Base-by-base conservation (phyloP, 805 yeast genomes). In the Lipomyces starkeyi region DNA sequence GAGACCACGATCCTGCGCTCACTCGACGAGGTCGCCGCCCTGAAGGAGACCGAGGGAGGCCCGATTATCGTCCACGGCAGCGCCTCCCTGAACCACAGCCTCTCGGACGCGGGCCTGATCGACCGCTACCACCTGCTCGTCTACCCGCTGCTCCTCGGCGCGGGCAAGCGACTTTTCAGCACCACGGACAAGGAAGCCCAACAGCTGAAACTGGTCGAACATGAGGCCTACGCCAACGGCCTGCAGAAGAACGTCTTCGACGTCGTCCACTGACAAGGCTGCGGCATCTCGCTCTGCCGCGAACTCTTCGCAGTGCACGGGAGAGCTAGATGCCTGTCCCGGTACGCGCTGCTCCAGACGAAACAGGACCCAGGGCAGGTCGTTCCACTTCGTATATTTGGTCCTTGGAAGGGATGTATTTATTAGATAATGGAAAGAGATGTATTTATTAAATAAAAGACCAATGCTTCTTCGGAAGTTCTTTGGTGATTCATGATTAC, bases 401-500 rank as follows among this genome's bases (percentile, higher is more conserved):
- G 37, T 34, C 37, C 37, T 68, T 47, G 53, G 53, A 47, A 3
- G 53, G 53, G n/a, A 47, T 47, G 13, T 47, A 11, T 47, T 79
- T 80, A 80, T 80, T 79, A 80, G 82, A 80, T 80, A 25, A 25
- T 25, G 27, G 27, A 25, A 25, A 25, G 27, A 3, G 27, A 25
- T 25, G 3, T 25, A n/a, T n/a, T n/a, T n/a, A n/a, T n/a, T n/a
- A n/a, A n/a, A n/a, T n/a, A n/a, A n/a, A n/a, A n/a, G n/a, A 79
- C 80, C 82, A 79, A 78, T 78, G 81, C 78, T 79, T 75, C 80
- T 79, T 80, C 80, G 62, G 53, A 59, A 37, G 53, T 20, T 47
- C 53, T 72, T 78, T 78, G 81, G 82, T 80, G 82, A 81, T 76
- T 79, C 81, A 76, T 80, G 76, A 78, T 79, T 79, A 77, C 81